Base-by-base conservation (phyloP, 345 rosid genomes). In the Arabidopsis arenosa region DNA sequence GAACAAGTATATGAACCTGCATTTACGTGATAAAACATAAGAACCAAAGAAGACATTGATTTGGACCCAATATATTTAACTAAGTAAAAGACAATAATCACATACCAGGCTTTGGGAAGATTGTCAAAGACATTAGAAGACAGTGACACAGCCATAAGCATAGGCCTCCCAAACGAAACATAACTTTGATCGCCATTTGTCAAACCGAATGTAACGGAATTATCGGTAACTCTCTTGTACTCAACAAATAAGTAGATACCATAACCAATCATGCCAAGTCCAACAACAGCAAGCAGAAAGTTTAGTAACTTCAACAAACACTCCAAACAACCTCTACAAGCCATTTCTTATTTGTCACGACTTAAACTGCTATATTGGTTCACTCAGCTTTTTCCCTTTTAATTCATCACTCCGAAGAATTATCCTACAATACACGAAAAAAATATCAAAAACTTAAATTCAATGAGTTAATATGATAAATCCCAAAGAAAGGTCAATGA, bases 1-100 rank as follows among this genome's bases (percentile, higher is more conserved):
- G 76, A 96, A 96, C 83, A 89, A 77, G 84, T 87, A 91, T 63
- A 96, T 84, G 70, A 96, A 96, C 99, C 99, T 96, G 93, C 84
- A 85, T 40, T 37, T 30, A 65, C 64, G 43, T 65, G 55, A 40
- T 62, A 44, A 33, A 45, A 63, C 33, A 14, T 6, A 59, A 44
- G 33, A 45, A 17, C 3, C 15, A 5, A 56, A 17, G 9, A 39
- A 7, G 11, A 61, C 0, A 4, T 0, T 17, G 55, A 10, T 23
- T 3, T 12, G 6, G 12, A 48, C 8, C 15, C 8, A 70, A 45
- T 28, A 10, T 9, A 69, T 7, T 0, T 41, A 68, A 15, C 48
- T 18, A 26, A 26, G n/a, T 23, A 17, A 57, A 41, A 21, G 35
- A 37, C 15, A 41, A 64, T 45, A 60, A 23, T 73, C 73, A 92